Evolutionary conservation across 257 asterid genomes (phyloP), one percentile per base, ranked within the genome.

Genomic region (Fraxinus cuspidata): DNA sequence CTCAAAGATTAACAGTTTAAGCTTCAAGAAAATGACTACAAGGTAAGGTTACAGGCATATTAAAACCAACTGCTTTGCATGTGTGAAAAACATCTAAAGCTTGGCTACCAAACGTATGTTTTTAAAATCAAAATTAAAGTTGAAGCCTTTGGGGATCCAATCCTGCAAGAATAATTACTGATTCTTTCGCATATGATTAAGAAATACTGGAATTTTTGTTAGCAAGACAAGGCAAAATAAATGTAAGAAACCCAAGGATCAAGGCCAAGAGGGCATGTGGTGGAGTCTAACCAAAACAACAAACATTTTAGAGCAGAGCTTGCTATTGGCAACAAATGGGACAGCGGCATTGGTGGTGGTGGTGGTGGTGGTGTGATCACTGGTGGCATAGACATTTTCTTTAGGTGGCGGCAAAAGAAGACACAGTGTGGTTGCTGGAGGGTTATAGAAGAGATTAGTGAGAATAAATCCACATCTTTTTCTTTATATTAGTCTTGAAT

Each of bases 241-340:
- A 42, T n/a, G 23, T 19, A 8, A 70, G 72, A 1, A 16, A 65
- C 27, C 78, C 85, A 92, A n/a, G 98, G 97, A 65, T 89, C 96
- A 23, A 87, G 82, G 86, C 98, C 97, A 23, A 97, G 98, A 73
- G 96, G 98, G 78, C 89, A 96, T 53, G 95, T 88, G 80, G 95
- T 91, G 56, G 90, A 95, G 56, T 94, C 96, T 84, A 91, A 93
- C 93, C 94, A 92, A 9, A 87, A 90, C 77, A 95, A 88, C 35
- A 90, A 87, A 35, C 87, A 90, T 83, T 77, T 85, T 88, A 1
- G 91, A 86, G 70, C 80, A 80, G 74, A 80, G 47, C 69, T 72
- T 82, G 58, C 85, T 85, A 38, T 82, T 83, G 74, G 85, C 86
- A 60, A 78, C 81, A 23, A 87, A 84, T 31, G 83, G 72, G 74